phyloP scores from a whole-genome alignment of 164 flowering plant species.

The Dillenia turbinata region DNA sequence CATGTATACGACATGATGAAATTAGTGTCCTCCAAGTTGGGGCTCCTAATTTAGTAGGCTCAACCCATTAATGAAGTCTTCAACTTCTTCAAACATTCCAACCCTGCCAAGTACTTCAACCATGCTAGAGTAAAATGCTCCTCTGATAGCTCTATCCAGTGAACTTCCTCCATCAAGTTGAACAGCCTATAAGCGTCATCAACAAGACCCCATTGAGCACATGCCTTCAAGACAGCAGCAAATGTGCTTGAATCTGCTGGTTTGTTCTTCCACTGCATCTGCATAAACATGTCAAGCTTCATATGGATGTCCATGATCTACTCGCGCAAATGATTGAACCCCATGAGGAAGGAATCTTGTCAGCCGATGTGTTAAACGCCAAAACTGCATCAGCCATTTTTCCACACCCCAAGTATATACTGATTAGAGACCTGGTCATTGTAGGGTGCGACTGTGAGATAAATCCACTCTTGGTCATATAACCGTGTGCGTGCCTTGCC shows the following conservation, averaged over 20 bases:
- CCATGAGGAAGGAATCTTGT: conserved; percentile 22
- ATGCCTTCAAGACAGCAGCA: conserved; percentile 21
- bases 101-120: conserved; percentile 32
- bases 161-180: conserved; percentile 19
- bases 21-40: conserved; percentile 30
- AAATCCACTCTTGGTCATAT: conserved; percentile 27
- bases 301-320: conserved; percentile 26
- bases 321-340: conserved; percentile 23
- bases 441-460: conserved; percentile 20
- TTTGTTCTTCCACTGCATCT: conserved; percentile 17
- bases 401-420: conserved; percentile 31
- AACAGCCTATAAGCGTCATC: conserved; percentile 22
- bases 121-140: conserved; percentile 29
- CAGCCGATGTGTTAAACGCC: conserved; percentile 18
- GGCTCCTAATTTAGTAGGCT: conserved; percentile 17
- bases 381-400: conserved; percentile 18
- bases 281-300: conserved; percentile 22
- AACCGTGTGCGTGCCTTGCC: conserved; percentile 31
- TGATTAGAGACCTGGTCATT: conserved; percentile 25
- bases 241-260: conserved; percentile 16
- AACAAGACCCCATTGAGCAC: conserved; percentile 22
- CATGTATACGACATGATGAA: conserved; percentile 24
- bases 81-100: conserved; percentile 30
- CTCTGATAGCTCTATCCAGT: conserved; percentile 22
- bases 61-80: conserved; percentile 19